Conservation (phyloP, 768 basidiomycete species). For the Hydnomerulius pinastri region DNA sequence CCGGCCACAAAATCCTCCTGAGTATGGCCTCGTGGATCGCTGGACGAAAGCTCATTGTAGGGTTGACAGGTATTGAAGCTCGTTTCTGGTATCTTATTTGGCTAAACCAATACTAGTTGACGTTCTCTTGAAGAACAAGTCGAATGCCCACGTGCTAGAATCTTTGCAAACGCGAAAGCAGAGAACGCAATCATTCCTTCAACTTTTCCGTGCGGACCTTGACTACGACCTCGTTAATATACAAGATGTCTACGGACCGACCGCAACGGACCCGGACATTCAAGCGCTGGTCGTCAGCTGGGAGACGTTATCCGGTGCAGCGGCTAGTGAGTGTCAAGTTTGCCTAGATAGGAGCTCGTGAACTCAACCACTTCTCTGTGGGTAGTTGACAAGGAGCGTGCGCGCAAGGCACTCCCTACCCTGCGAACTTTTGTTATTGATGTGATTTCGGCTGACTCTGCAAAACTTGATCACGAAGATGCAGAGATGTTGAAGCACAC, state of each 20-base stretch:
- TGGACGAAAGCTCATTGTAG: slow-evolving; percentile 79
- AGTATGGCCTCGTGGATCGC: slow-evolving; percentile 91
- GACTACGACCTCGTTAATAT: slow-evolving; percentile 72
- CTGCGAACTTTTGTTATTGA: slow-evolving; percentile 81
- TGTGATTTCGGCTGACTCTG: slow-evolving; percentile 74
- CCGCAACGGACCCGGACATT: slow-evolving; percentile 83
- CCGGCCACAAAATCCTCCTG: slow-evolving; percentile 95
- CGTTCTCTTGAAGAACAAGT: slow-evolving; percentile 67
- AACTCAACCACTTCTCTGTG: not conserved
- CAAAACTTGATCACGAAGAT: slow-evolving; percentile 64
- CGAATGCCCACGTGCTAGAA: slow-evolving; percentile 68
- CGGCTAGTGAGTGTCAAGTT: slow-evolving; percentile 56
- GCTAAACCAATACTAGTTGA: slow-evolving; percentile 53
- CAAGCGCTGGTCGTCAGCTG: slow-evolving; percentile 90
- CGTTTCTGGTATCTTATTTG: slow-evolving; percentile 3
- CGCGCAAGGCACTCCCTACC: slow-evolving; percentile 53
- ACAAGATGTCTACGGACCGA: slow-evolving; percentile 88
- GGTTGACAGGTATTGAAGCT: slow-evolving; percentile 67
- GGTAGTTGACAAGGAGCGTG: slow-evolving; percentile 65
- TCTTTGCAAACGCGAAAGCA: slow-evolving; percentile 54
- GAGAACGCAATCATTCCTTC: slow-evolving; percentile 67
- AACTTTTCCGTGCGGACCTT: slow-evolving; percentile 66
- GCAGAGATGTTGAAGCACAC: slow-evolving; percentile 67
- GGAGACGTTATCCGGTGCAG: slow-evolving; percentile 81
- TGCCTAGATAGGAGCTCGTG: slow-evolving; percentile 9